Base-by-base conservation (phyloP, 257 asterid genomes). In the Penstemon newberryi region DNA sequence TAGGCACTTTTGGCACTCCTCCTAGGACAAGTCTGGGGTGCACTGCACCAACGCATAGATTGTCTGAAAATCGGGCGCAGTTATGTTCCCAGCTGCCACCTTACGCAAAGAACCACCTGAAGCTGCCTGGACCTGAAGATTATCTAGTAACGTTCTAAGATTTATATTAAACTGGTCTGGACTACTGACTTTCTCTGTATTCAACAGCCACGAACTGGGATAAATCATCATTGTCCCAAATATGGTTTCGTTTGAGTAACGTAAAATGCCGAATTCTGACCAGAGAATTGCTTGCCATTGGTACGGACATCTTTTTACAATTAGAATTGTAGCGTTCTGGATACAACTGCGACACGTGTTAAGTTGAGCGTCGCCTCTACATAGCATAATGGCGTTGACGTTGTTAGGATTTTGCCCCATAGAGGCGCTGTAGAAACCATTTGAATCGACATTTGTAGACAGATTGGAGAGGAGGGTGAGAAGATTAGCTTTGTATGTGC, bases 361-460 rank as follows among this genome's bases (percentile, higher is more conserved):
- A 2, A 46, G 76, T 43, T 63, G 71, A 5, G 18, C 6, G 36
- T 72, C 72, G 3, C 56, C 62, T 43, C 77, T 47, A 67, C 72
- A 72, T 5, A 56, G 66, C n/a, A 39, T 67, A 0, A 38, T 11
- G 55, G 67, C 77, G 61, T 72, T 36, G 44, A 12, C 77, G 39
- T 1, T 7, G 33, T 13, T 51, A 40, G 58, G 18, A 7, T 53
- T 66, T 18, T 66, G 25, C 9, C 71, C 62, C 10, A 25, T 6
- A 4, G 73, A 56, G 8, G 58, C 58, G 58, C 12, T 56, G 57
- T 56, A 36, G 73, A 68, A 68, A 3, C 73, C 66, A 4, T 46
- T 36, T 7, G 5, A 7, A 5, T 8, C 49, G 5, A 69, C 13
- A 11, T 57, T 57, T 69, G 50, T 4, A 11, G 73, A 38, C 0